Percentiles rank a stretch among this genome's conserved stretches.
Conservation (phyloP, 1,284 basidiomycete genomes). For the Heimioporus punctisporus region DNA sequence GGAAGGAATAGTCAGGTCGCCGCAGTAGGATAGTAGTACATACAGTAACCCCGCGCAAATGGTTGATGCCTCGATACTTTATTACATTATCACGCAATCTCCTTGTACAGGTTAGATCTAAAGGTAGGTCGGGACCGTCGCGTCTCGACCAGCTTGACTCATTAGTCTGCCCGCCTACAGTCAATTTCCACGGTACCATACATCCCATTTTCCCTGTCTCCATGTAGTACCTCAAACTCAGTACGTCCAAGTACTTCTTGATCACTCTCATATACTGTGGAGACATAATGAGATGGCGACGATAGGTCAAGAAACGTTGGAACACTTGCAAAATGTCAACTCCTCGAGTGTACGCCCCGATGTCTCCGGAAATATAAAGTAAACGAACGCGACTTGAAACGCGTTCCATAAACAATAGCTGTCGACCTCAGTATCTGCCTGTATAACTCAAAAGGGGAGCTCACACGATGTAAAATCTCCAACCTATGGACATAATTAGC, state of each 20-base stretch:
- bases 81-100: no score
- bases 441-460: neutral
- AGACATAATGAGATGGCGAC: neutral
- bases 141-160: no score
- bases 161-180: neutral
- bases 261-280: conserved; percentile 16
- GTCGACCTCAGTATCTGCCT: neutral
- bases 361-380: conserved; percentile 36
- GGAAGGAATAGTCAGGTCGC: no score
- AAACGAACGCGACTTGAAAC: conserved; percentile 49
- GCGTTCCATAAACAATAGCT: conserved; percentile 45
- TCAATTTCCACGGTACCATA: conserved; percentile 6
- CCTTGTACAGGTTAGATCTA: no score
- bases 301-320: neutral
- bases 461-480: conserved; percentile 9
- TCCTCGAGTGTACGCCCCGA: conserved; percentile 5
- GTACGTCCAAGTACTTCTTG: conserved; percentile 1
- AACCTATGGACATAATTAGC: neutral
- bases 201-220: neutral
- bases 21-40: no score
- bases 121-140: no score
- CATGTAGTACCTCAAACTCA: neutral
- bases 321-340: conserved; percentile 1
- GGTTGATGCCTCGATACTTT: no score
- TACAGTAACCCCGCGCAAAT: no score